Conservation (phyloP, 1,139 yeast species). For the Kazachstania sp. region DNA sequence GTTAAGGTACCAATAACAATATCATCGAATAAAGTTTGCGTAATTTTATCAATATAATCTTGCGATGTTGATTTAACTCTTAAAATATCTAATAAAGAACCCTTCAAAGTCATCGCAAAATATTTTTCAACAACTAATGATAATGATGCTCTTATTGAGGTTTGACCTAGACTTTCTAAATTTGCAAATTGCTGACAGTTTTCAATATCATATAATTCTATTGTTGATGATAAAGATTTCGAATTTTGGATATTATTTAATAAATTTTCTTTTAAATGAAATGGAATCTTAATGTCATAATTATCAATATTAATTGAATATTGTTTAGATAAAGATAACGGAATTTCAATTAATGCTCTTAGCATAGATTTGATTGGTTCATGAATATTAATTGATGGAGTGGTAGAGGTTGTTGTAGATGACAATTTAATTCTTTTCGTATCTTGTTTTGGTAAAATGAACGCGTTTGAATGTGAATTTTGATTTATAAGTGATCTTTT, state of each 20-base stretch:
- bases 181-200: constrained; percentile 21
- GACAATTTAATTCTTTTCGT: not conserved
- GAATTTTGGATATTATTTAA: constrained; percentile 50
- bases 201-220: not conserved
- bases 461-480: not conserved
- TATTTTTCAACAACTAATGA: constrained; percentile 54
- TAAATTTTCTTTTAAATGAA: constrained; percentile 30
- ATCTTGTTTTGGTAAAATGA: not conserved
- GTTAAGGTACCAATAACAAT: not conserved
- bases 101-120: constrained; percentile 33
- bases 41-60: not conserved
- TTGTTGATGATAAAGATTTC: constrained; percentile 41
- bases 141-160: constrained; percentile 45
- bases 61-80: constrained; percentile 38
- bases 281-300: constrained; percentile 18
- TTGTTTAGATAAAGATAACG: constrained; percentile 2
- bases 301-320: constrained; percentile 1
- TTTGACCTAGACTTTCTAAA: constrained; percentile 49
- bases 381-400: constrained; percentile 11
- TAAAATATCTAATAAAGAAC: constrained; percentile 47
- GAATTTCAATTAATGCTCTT: constrained; percentile 8
- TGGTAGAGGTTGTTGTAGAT: not conserved
- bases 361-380: constrained; percentile 23
- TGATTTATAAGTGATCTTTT: not conserved
- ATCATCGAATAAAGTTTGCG: constrained; percentile 5